These are phyloP conservation scores for Coprinellus aureogranulatus DNA, from an alignment of 768 basidiomycete species.

Conservation along the genomic window DNA sequence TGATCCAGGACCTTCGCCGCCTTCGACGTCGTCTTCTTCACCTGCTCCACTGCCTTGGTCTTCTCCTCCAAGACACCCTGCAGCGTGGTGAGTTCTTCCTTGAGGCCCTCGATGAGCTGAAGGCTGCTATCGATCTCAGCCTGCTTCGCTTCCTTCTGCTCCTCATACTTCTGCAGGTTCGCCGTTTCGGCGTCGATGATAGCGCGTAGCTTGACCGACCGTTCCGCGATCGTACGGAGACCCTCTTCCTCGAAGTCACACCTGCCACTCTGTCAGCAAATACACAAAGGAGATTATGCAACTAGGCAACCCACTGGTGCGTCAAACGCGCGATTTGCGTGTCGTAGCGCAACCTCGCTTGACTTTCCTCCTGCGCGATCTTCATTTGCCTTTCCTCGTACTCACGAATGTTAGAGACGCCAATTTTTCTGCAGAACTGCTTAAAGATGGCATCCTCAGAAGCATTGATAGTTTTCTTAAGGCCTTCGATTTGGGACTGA, in stretches of 20 bases:
- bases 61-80: conserved; percentile 71
- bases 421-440: conserved; percentile 76
- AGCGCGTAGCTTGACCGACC: conserved; percentile 53
- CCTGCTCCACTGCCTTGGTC: conserved; percentile 70
- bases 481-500: conserved; percentile 49
- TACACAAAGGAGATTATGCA: too few relatives aligned
- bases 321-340: conserved; percentile 82
- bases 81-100: conserved; percentile 58
- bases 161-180: conserved; percentile 52
- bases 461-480: conserved; percentile 59
- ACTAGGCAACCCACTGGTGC: conserved; percentile 81
- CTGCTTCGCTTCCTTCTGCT: conserved; percentile 53
- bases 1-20: conserved; percentile 79
- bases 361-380: conserved; percentile 84
- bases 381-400: conserved; percentile 92
- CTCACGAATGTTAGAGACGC: conserved; percentile 79
- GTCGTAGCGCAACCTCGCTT: conserved; percentile 77
- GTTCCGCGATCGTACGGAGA: conserved; percentile 59
- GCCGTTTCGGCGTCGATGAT: conserved; percentile 51
- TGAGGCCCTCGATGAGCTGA: conserved; percentile 51
- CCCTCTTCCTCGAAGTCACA: conserved; percentile 81
- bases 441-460: conserved; percentile 82
- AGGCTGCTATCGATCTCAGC: conserved; percentile 61
- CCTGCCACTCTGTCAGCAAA: conserved; percentile 36
- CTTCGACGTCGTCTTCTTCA: conserved; percentile 66